Percentiles rank a stretch among this genome's conserved stretches.
Conservation (phyloP, 2,329 filamentous ascomycete genomes). For the Colletotrichum australisinense region DNA sequence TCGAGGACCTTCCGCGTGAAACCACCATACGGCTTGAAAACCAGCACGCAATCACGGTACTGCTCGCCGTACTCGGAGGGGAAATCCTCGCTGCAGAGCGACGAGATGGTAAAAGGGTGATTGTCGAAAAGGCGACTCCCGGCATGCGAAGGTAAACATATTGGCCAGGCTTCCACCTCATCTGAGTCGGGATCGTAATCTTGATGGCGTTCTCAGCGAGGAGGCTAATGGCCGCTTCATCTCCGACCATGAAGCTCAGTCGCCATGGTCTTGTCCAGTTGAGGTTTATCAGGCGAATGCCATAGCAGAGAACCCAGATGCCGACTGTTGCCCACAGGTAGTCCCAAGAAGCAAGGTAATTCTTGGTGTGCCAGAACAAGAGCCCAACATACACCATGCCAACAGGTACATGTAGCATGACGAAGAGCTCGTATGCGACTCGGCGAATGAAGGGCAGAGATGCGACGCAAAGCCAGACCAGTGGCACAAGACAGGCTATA, state of each 20-base stretch:
- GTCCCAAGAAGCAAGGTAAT: conserved; percentile 89
- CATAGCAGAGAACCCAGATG: conserved; percentile 82
- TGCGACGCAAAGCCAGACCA: conserved; percentile 85
- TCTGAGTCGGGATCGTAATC: conserved; percentile 91
- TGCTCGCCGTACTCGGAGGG: conserved; percentile 90
- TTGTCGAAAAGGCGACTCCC: conserved; percentile 92
- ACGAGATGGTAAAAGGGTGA: conserved; percentile 95
- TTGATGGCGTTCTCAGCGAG: conserved; percentile 96
- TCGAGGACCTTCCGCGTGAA: conserved; percentile 90
- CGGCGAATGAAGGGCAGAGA: conserved; percentile 84
- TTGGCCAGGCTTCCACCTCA: conserved; percentile 93
- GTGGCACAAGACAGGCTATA: conserved; percentile 82
- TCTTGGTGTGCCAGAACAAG: conserved; percentile 96
- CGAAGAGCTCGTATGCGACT: conserved; percentile 87
- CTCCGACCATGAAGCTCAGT: conserved; percentile 85
- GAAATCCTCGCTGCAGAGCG: conserved; percentile 91
- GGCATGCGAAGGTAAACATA: conserved; percentile 97
- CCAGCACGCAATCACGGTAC: conserved; percentile 88
- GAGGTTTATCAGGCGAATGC: conserved; percentile 82
- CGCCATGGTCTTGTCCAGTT: conserved; percentile 90
- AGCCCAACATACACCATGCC: conserved; percentile 84
- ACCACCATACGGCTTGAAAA: conserved; percentile 91
- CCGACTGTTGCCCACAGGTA: conserved; percentile 86
- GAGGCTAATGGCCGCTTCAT: conserved; percentile 89
- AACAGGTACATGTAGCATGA: conserved; percentile 83